Percentiles rank a stretch among this genome's conserved stretches.
Conservation (phyloP, 228 moss, liverwort and hornwort species). For the Sphagnum magellanicum region DNA sequence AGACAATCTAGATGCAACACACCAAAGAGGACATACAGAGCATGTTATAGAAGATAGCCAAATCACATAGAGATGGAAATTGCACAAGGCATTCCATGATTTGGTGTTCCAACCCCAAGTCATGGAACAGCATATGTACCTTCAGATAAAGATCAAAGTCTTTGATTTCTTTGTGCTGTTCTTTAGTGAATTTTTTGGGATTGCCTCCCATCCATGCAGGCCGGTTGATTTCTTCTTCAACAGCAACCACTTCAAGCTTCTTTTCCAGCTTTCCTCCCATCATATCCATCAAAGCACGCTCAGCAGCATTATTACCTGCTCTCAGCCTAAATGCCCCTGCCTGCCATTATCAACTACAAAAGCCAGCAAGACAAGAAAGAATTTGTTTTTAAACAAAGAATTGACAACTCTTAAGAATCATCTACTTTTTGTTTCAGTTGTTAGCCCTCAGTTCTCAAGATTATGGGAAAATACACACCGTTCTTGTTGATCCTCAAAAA, state of each 20-base stretch:
- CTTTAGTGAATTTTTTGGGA: constrained; percentile 75
- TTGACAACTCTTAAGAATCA: background rate
- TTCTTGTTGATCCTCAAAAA: constrained; percentile 54
- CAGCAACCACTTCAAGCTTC: constrained; percentile 55
- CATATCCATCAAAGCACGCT: constrained; percentile 80
- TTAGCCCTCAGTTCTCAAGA: no score
- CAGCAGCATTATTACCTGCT: constrained; percentile 44
- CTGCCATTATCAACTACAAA: background rate
- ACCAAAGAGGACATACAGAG: background rate
- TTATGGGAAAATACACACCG: constrained; percentile 28
- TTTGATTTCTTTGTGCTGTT: constrained; percentile 76
- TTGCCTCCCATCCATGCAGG: constrained; percentile 89
- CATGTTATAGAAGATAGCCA: background rate
- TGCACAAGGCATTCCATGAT: background rate
- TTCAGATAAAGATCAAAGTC: constrained; percentile 69
- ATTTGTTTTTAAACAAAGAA: background rate
- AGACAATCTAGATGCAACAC: background rate
- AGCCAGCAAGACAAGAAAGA: background rate
- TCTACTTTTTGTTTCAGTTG: background rate
- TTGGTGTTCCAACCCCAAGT: background rate
- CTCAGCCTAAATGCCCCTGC: constrained; percentile 25
- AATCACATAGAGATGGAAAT: background rate
- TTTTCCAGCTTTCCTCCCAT: constrained; percentile 90
- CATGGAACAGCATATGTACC: constrained; percentile 14
- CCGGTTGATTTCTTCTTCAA: constrained; percentile 48